Evolutionary conservation across 257 asterid species (phyloP), one percentile per base, ranked within the genome.

Genomic region (Scutellaria baicalensis): DNA sequence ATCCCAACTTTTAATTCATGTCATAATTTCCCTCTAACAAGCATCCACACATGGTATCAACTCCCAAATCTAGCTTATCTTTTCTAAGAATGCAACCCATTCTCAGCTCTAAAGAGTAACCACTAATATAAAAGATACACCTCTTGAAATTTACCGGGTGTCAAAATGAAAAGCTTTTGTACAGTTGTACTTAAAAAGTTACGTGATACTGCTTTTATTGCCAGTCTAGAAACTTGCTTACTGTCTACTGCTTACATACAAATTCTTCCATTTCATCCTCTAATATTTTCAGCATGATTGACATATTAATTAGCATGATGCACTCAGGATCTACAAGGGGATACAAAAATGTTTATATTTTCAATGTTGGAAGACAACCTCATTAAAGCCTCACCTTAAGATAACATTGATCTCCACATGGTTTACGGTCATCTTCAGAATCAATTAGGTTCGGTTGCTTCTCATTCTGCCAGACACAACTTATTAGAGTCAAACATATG

Each of bases 361-460:
- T 50, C 50, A 60, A 71, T 23, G 59, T 16, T 54, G 21, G 54
- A 79, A 51, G 38, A 17, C 17, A 39, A 49, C 13, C 17, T 42
- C 63, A 40, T 39, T 59, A 44, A 73, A 56, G 39, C 63, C 75
- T 50, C 84, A 94, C 99, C 99, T 66, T 79, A 81, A 91, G 93
- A 77, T 83, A 88, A 69, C 99, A 94, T 70, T 84, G 93, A 59
- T 85, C 90, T 43, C 97, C 75, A 43, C 99, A 94, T 36, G 97
- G 97, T 77, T 73, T 89, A 62, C 79, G 82, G 20, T 80, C 90
- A 71, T 84, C 95, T 54, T 91, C 96, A 9, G 84, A 73, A 59
- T 86, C 96, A 42, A 75, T 83, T 57, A 82, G 54, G 64, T 74
- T 85, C 51, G 85, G 27, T 78, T 80, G 95, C 72, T 80, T 91